A percentile compares a stretch with the other conserved stretches of the same genome.
Conservation (phyloP, 805 yeast genomes). For the Tetrapisispora arboricola region DNA sequence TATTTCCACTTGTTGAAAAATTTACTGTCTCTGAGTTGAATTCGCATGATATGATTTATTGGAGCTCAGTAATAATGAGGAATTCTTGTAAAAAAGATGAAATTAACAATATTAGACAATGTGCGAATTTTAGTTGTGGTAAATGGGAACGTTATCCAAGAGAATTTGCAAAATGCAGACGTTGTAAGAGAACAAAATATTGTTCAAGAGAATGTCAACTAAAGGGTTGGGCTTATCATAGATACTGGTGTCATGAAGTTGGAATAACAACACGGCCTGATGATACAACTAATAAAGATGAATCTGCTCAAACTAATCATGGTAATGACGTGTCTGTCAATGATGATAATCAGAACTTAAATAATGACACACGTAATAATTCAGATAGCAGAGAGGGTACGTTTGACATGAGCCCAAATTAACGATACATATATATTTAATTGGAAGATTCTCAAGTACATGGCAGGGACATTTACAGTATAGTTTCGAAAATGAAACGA, state of each 20-base stretch:
- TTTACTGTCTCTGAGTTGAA: slow-evolving; percentile 60
- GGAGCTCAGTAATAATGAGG: slow-evolving; percentile 98
- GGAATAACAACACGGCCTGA: slow-evolving; percentile 12
- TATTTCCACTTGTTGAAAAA: slow-evolving; percentile 87
- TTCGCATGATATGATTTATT: slow-evolving; percentile 75
- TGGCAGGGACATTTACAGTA: background rate
- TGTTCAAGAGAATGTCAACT: slow-evolving; percentile 89
- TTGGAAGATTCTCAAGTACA: too few species aligned
- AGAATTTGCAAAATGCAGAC: slow-evolving; percentile 88
- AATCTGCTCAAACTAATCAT: background rate
- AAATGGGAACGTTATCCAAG: slow-evolving; percentile 86
- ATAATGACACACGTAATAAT: background rate
- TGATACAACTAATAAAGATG: background rate
- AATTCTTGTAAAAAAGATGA: slow-evolving; percentile 92
- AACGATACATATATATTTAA: too few species aligned
- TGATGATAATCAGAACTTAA: background rate
- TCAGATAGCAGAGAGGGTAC: slow-evolving; percentile 3
- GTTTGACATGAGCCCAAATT: background rate
- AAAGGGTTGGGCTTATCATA: slow-evolving; percentile 84
- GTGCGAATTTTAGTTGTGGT: slow-evolving; percentile 89
- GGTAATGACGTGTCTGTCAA: background rate
- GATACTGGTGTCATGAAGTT: slow-evolving; percentile 78
- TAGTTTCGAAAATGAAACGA: too few species aligned
- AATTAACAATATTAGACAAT: slow-evolving; percentile 77
- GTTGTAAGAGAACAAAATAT: slow-evolving; percentile 91